Percentiles rank a stretch among this genome's conserved stretches.
phyloP scores from a whole-genome alignment of 2,329 filamentous ascomycete genomes.

The Cordyceps farinosa region DNA sequence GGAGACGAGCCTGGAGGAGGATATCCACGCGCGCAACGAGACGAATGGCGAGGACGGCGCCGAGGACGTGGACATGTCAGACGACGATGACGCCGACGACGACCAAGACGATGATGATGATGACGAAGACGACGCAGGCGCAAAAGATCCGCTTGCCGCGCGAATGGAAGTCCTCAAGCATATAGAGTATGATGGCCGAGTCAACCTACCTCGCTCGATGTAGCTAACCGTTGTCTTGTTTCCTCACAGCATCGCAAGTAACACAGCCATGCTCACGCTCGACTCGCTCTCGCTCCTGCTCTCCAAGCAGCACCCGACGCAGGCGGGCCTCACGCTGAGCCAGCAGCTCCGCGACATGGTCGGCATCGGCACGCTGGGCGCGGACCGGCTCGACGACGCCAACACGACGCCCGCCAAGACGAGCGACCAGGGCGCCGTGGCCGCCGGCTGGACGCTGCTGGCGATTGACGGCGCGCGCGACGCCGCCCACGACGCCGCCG shows the following conservation, averaged over 20 bases:
- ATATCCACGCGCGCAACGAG: conserved; percentile 54
- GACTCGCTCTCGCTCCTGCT: conserved; percentile 81
- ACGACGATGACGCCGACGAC: conserved; percentile 45
- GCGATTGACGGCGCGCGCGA: conserved; percentile 72
- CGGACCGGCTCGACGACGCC: conserved; percentile 61
- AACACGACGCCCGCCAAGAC: conserved; percentile 53
- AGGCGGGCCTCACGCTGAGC: conserved; percentile 68
- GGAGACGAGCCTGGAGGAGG: conserved; percentile 66
- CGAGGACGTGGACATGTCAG: conserved; percentile 44
- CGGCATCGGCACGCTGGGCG: conserved; percentile 70
- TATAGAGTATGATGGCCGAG: conserved; percentile 47
- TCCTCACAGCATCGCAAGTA: conserved; percentile 34
- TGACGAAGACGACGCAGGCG: conserved; percentile 41
- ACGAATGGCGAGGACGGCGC: conserved; percentile 43
- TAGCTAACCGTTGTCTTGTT: neutral
- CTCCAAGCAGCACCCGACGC: conserved; percentile 73
- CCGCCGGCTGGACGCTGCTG: conserved; percentile 72
- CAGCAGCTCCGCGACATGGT: conserved; percentile 65
- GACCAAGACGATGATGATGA: conserved; percentile 43
- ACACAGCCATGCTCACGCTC: conserved; percentile 65
- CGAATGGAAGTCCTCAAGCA: conserved; percentile 55
- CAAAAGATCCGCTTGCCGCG: conserved; percentile 45
- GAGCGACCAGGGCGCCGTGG: conserved; percentile 54
- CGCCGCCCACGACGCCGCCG: conserved; percentile 67
- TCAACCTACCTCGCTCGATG: too few relatives aligned